Evolutionary conservation across 2,329 filamentous ascomycete genomes (phyloP).

Genomic region (Aspergillus spinulosporus): DNA sequence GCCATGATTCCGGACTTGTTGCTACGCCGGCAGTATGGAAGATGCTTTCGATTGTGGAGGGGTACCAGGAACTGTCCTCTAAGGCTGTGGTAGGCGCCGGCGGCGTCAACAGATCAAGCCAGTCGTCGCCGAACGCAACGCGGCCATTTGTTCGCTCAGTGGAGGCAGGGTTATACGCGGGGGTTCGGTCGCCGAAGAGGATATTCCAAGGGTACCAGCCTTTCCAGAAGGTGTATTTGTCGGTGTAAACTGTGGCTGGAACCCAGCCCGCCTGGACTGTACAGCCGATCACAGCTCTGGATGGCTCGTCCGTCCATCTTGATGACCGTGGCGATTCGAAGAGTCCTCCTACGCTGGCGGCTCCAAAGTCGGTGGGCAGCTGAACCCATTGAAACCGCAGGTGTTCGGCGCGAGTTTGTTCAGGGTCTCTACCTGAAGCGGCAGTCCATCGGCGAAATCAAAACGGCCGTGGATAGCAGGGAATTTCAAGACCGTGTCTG

Average conservation of each 20-base stretch:
- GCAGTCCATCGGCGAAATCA: neutral
- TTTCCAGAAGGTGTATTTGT: conserved; percentile 10
- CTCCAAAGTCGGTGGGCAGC: conserved; percentile 1
- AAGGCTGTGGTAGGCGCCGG: neutral
- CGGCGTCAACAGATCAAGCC: conserved; percentile 8
- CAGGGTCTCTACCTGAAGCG: neutral
- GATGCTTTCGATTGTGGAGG: conserved; percentile 14
- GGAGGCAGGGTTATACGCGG: neutral
- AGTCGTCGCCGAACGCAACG: conserved; percentile 5
- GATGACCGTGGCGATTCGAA: conserved; percentile 11
- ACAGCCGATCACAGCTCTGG: conserved; percentile 10
- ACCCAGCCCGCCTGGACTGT: conserved; percentile 14
- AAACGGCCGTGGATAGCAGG: conserved; percentile 1
- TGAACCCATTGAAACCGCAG: conserved; percentile 9
- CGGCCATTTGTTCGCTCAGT: neutral
- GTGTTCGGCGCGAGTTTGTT: neutral
- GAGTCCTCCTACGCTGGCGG: conserved; percentile 8
- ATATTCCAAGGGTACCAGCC: conserved; percentile 17
- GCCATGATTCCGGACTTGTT: neutral
- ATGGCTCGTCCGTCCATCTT: neutral
- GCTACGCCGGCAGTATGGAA: conserved; percentile 8
- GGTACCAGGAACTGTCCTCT: neutral
- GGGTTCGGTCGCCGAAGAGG: conserved; percentile 8
- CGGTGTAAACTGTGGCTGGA: conserved; percentile 3
- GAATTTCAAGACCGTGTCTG: neutral